Conservation (phyloP, 2,329 filamentous ascomycete species). For the Fusarium sterilihyphosum region DNA sequence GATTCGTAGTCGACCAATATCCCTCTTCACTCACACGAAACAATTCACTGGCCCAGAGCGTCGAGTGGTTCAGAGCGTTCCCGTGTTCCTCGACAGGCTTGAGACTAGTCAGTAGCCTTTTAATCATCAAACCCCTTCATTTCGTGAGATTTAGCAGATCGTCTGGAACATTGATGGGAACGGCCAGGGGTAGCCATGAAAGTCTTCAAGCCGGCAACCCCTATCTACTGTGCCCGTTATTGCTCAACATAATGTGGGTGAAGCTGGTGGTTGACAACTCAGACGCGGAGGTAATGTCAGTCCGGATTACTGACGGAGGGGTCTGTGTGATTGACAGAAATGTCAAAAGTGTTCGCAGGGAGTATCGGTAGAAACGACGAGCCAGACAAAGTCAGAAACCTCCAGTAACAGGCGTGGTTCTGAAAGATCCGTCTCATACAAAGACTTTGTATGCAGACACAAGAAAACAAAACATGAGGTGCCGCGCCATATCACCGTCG, state of each 20-base stretch:
- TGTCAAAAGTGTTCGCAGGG: neutral
- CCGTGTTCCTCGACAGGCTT: neutral
- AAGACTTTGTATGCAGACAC: neutral
- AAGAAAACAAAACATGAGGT: neutral
- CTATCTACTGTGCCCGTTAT: neutral
- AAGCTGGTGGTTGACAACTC: neutral
- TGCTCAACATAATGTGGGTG: neutral
- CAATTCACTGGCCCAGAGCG: neutral
- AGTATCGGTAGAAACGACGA: neutral
- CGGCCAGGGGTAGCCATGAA: neutral
- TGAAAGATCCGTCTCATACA: neutral
- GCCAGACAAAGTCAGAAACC: neutral
- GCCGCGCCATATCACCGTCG: conserved; percentile 5
- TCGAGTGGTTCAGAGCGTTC: neutral
- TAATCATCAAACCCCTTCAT: neutral
- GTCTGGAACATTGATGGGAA: neutral
- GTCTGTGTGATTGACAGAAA: neutral
- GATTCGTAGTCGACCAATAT: neutral
- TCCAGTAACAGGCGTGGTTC: neutral
- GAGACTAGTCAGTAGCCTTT: no score
- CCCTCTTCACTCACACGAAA: neutral
- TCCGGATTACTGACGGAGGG: neutral
- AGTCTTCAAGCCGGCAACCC: neutral
- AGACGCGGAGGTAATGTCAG: neutral
- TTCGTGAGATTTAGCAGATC: neutral